Evolutionary conservation across 108 stramenopile genomes (phyloP), one percentile per base, ranked within the genome.

Genomic region (Stephanodiscus triporus): DNA sequence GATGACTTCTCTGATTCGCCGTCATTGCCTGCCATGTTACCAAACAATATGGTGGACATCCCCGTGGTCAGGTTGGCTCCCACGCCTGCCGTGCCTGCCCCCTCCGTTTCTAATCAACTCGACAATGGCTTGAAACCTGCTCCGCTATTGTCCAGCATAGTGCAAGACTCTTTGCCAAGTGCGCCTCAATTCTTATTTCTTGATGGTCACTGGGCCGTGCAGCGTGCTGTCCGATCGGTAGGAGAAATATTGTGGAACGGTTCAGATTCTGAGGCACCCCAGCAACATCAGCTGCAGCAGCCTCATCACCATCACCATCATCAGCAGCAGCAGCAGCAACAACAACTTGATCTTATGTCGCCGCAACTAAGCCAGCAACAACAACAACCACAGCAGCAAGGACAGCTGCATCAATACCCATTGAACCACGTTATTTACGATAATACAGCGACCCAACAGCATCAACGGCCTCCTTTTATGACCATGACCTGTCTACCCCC

Each of bases 221-320:
- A 88, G 54, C 85, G 90, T 23, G 89, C 91, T n/a, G 79, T 92
- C 43, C 63, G 73, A 51, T 79, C 83, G 17, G 73, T 92, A 22
- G 83, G 65, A 13, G 77, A 86, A 66, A 76, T 80, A 43, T 47
- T 59, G 14, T 73, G 71, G 76, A 65, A 72, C 34, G 67, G 61
- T 10, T 68, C 34, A 9, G 22, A 20, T 30, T 17, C 13, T 26
- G 43, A 10, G 29, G 36, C 22, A 24, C 19, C 24, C 27, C 73
- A 45, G 38, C 70, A 70, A 57, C 47, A 62, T 1, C 61, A 80
- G 53, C 78, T 65, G 8, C 34, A 40, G 14, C 77, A 47, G 48
- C 53, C 49, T 38, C 70, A 53, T 40, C 45, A 70, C 6, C 55
- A 73, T 47, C 80, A 63, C 19, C 68, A 78, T 30, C 34, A 29